Conservation (phyloP, 2,329 filamentous ascomycete species). For the Ilyonectria robusta region DNA sequence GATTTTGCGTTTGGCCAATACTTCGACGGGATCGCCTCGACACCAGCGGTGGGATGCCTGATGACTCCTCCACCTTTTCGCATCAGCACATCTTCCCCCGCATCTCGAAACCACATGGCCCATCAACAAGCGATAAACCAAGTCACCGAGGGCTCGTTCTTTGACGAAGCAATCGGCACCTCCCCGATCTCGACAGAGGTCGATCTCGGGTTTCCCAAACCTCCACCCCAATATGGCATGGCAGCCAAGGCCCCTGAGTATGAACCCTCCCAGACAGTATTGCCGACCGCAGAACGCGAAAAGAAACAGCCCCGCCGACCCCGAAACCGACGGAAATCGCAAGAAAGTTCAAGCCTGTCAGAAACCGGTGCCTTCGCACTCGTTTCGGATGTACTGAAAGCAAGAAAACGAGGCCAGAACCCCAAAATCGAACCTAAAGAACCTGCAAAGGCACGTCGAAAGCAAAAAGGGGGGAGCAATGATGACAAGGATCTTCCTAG, state of each 20-base stretch:
- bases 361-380: slow-evolving; percentile 12
- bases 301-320: slow-evolving; percentile 29
- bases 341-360: slow-evolving; percentile 27
- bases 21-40: slow-evolving; percentile 17
- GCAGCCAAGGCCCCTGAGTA: slow-evolving; percentile 19
- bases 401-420: too few species aligned
- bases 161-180: slow-evolving; percentile 46
- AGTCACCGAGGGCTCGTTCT: slow-evolving; percentile 41
- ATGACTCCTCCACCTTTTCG: slow-evolving; percentile 39
- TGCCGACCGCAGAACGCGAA: slow-evolving; percentile 30
- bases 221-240: slow-evolving; percentile 27
- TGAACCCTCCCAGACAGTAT: slow-evolving; percentile 18
- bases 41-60: slow-evolving; percentile 33
- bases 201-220: slow-evolving; percentile 37
- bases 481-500: slow-evolving; percentile 39
- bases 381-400: background rate
- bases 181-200: slow-evolving; percentile 15
- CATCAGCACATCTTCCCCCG: slow-evolving; percentile 14
- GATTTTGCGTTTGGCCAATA: slow-evolving; percentile 10
- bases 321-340: slow-evolving; percentile 31
- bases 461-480: slow-evolving; percentile 34
- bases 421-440: too few species aligned
- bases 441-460: background rate
- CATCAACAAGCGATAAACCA: slow-evolving; percentile 37
- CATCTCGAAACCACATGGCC: slow-evolving; percentile 31